These are phyloP conservation scores for Globisporangium solare DNA, from an alignment of 352 stramenopile species.

Conservation along the genomic window DNA sequence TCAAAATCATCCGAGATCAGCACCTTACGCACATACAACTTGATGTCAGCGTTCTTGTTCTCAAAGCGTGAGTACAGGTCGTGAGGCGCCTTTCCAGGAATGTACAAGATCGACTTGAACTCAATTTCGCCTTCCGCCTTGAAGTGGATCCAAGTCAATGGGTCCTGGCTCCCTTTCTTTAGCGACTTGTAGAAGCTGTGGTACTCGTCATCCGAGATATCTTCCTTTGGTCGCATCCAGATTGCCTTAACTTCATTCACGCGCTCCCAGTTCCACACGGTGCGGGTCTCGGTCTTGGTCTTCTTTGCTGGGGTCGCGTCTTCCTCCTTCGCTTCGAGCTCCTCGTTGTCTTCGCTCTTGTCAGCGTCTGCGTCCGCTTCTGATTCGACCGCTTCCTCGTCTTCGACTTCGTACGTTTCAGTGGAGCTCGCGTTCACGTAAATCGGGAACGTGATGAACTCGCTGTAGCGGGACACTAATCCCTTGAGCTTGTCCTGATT, in stretches of 20 bases:
- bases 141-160: conserved; percentile 98
- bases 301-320: conserved; percentile 77
- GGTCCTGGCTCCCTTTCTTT: conserved; percentile 88
- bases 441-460: conserved; percentile 99
- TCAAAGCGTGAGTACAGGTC: conserved; percentile 91
- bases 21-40: conserved; percentile 99
- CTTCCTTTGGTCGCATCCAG: conserved; percentile 95
- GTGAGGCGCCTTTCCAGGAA: conserved; percentile 85
- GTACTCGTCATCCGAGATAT: conserved; percentile 98
- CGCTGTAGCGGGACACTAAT: conserved; percentile 97
- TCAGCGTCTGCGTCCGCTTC: conserved; percentile 53
- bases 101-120: conserved; percentile 99
- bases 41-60: conserved; percentile 90
- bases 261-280: conserved; percentile 93
- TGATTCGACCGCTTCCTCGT: conserved; percentile 49
- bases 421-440: conserved; percentile 94
- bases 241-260: conserved; percentile 98
- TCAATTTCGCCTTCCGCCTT: conserved; percentile 99
- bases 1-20: conserved; percentile 98
- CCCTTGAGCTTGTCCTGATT: conserved; percentile 93
- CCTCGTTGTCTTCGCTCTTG: conserved; percentile 54
- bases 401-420: conserved; percentile 90
- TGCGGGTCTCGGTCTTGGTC: conserved; percentile 88
- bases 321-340: conserved; percentile 35
- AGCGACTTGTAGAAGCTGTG: conserved; percentile 97